Base-by-base conservation (phyloP, 805 yeast genomes). In the Pichia californica region DNA sequence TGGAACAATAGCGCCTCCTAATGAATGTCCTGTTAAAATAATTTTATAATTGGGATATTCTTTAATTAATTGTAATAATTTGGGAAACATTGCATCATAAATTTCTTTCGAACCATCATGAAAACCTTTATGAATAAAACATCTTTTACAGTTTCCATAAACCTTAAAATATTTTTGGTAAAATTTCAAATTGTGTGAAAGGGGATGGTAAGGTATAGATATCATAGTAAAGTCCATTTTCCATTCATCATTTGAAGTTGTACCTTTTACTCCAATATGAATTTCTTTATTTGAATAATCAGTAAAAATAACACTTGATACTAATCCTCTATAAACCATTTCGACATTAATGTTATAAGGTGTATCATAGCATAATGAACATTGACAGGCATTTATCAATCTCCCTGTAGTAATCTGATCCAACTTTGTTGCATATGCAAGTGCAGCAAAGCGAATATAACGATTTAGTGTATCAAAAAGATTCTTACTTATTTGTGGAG, bases 121-220 rank as follows among this genome's bases (percentile, higher is more conserved):
- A 54, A 83, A 80, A 0, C 95, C 95, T 41, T 70, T 60, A 62
- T 85, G 94, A 13, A 81, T 78, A 19, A 53, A 58, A 56, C 89
- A 82, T 11, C 63, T 67, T 11, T 58, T 53, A 59, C 89, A 82
- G 7, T 37, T 45, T 45, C 28, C 56, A 37, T 45, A 40, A 43
- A 36, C 8, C n/a, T 5, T 52, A 62, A 43, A 30, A 19, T 10
- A 31, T 25, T 30, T 35, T 11, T 28, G 28, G 43, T 42, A 46
- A 2, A 39, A 31, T 13, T 36, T 43, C 18, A 48, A 45, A 35
- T 27, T 52, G 37, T 52, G 45, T 36, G 55, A 32, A 28, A 46
- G 43, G 23, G 52, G 50, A 23, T 47, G 47, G 38, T 51, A 53
- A 0, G 87, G 83, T 14, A 55, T 52, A 55, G 77, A 82, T 0